Evolutionary conservation across 139 green algal species (phyloP).

Genomic region (Edaphochlamys debaryana): DNA sequence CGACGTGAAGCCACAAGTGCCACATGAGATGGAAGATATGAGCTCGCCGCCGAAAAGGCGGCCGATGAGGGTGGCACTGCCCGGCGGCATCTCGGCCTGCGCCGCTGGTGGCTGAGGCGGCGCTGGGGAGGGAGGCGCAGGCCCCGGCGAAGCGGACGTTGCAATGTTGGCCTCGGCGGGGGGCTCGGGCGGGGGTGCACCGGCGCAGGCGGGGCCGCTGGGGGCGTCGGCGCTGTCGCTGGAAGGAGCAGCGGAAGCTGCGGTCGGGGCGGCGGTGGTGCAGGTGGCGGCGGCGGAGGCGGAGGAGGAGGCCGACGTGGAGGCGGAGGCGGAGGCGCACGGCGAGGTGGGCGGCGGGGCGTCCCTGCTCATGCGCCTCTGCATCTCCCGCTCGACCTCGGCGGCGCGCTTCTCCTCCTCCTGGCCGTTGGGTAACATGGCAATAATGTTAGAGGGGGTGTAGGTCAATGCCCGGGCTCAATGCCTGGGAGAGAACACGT

Average conservation of each 20-base stretch:
- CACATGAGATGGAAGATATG: conserved; percentile 55
- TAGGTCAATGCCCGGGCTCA: neutral
- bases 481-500: neutral
- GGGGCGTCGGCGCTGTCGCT: neutral
- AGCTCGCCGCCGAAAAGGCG: conserved; percentile 68
- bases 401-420: conserved; percentile 49
- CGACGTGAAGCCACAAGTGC: conserved; percentile 48
- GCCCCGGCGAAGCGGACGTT: neutral
- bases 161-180: neutral
- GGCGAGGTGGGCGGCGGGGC: neutral
- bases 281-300: too few species aligned
- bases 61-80: neutral
- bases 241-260: too few species aligned
- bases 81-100: too few species aligned
- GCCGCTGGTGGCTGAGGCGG: neutral
- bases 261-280: too few species aligned
- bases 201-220: neutral
- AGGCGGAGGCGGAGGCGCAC: neutral
- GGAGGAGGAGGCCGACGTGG: neutral
- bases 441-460: too few species aligned
- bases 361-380: too few species aligned
- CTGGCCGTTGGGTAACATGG: too few species aligned
- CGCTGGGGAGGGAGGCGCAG: neutral
- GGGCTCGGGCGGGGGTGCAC: neutral
- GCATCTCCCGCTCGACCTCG: neutral